A percentile compares a stretch with the other conserved stretches of the same genome.
Conservation (phyloP, 768 basidiomycete species). For the Ramaria rubella region DNA sequence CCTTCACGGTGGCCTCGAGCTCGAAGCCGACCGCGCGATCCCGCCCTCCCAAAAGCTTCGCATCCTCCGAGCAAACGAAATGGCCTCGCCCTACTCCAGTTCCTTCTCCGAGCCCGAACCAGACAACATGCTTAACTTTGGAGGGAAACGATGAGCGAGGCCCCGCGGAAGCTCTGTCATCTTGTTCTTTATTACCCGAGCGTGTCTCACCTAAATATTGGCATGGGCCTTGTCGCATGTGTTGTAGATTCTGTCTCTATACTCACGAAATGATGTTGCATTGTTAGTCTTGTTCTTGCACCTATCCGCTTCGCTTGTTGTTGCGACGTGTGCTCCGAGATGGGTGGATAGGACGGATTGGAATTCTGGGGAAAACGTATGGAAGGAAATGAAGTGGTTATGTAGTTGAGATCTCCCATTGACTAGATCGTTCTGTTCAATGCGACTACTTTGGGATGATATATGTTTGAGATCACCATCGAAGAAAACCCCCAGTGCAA, state of each 20-base stretch:
- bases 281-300: too few species aligned
- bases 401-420: background rate
- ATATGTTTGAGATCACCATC: too few species aligned
- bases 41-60: slow-evolving; percentile 69
- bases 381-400: background rate
- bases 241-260: too few species aligned
- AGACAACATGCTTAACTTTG: slow-evolving; percentile 1
- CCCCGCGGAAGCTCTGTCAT: too few species aligned
- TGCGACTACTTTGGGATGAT: background rate
- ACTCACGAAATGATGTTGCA: too few species aligned
- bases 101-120: slow-evolving; percentile 2
- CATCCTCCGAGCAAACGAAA: slow-evolving; percentile 59
- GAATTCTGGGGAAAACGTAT: too few species aligned
- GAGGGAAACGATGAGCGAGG: too few species aligned
- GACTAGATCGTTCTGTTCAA: background rate
- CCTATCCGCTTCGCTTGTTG: too few species aligned
- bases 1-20: slow-evolving; percentile 46
- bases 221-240: too few species aligned
- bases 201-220: too few species aligned
- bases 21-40: slow-evolving; percentile 44
- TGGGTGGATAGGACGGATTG: too few species aligned
- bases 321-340: too few species aligned
- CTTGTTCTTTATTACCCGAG: background rate
- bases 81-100: slow-evolving; percentile 21
- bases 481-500: background rate